These are phyloP conservation scores for Powellomyces hirtus DNA, from an alignment of 192 early-diverging fungal species.

Conservation along the genomic window DNA sequence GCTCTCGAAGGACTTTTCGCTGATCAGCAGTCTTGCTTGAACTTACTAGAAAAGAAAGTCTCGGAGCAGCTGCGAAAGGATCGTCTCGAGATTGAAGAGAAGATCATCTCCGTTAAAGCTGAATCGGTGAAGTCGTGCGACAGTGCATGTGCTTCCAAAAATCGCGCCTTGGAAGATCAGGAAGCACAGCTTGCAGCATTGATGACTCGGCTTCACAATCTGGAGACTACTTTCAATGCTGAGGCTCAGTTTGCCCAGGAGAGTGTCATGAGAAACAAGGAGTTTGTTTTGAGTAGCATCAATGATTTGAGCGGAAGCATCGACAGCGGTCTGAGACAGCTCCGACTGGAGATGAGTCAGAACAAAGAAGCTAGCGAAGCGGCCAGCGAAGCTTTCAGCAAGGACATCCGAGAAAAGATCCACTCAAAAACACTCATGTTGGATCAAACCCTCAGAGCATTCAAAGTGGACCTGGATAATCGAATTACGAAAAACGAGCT, in stretches of 20 bases:
- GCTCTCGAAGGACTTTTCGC: slow-evolving; percentile 12
- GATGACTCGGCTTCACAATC: not conserved
- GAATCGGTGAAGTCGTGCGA: slow-evolving; percentile 15
- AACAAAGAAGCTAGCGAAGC: slow-evolving; percentile 1
- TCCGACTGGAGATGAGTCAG: slow-evolving; percentile 7
- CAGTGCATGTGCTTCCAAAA: slow-evolving; percentile 1
- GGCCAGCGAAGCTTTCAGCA: not conserved
- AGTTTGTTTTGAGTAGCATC: not conserved
- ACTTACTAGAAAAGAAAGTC: slow-evolving; percentile 13
- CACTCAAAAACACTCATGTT: slow-evolving; percentile 29
- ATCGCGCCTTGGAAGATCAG: slow-evolving; percentile 6
- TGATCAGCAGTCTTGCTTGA: too few species aligned
- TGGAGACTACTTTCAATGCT: not conserved
- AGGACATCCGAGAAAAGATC: slow-evolving; percentile 31
- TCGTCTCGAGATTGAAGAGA: not conserved
- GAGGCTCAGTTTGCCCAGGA: not conserved
- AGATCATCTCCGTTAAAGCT: not conserved
- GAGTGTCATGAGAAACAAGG: not conserved
- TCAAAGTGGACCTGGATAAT: slow-evolving; percentile 37
- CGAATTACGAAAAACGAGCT: slow-evolving; percentile 28
- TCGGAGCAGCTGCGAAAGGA: not conserved
- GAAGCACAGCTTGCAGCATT: slow-evolving; percentile 15
- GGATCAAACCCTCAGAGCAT: slow-evolving; percentile 36
- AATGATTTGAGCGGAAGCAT: not conserved
- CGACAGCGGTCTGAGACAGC: not conserved